Percentiles rank a stretch among this genome's conserved stretches.
phyloP scores from a whole-genome alignment of 805 yeast species.

The Ascoidea asiatica region DNA sequence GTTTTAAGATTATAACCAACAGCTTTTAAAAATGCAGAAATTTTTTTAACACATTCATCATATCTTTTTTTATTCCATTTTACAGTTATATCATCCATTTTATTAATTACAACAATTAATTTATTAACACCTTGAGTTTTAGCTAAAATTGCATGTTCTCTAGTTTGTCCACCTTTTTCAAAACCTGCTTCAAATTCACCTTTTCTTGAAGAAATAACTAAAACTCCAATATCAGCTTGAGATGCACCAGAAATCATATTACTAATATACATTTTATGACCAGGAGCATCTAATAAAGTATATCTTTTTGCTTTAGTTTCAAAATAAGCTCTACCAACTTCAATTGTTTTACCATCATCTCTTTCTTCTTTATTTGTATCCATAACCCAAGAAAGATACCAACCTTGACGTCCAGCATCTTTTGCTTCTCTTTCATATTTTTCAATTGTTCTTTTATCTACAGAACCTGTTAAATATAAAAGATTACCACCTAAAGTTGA shows the following conservation, averaged over 20 bases:
- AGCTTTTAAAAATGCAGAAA: conserved; percentile 66
- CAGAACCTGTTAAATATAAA: conserved; percentile 87
- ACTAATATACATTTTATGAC: conserved; percentile 97
- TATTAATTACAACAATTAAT: conserved; percentile 86
- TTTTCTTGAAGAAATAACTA: conserved; percentile 95
- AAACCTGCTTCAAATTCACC: conserved; percentile 99
- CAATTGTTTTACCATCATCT: conserved; percentile 97
- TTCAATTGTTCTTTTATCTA: conserved; percentile 96
- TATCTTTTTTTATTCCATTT: conserved; percentile 92
- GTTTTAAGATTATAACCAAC: conserved; percentile 79
- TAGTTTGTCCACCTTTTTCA: conserved; percentile 97
- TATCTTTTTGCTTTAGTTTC: conserved; percentile 97
- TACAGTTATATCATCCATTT: conserved; percentile 98
- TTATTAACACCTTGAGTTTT: conserved; percentile 97
- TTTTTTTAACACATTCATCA: conserved; percentile 84
- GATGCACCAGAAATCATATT: conserved; percentile 99
- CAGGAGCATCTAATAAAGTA: conserved; percentile 98
- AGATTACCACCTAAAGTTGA: conserved; percentile 99
- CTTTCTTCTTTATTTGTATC: conserved; percentile 99
- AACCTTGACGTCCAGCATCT: conserved; percentile 99
- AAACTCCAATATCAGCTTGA: conserved; percentile 96
- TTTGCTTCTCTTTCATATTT: conserved; percentile 97
- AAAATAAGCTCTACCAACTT: conserved; percentile 94
- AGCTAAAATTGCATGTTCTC: conserved; percentile 95
- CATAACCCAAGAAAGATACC: conserved; percentile 99